These are phyloP conservation scores for Neurospora africana DNA, from an alignment of 495 filamentous ascomycete species.

Conservation along the genomic window DNA sequence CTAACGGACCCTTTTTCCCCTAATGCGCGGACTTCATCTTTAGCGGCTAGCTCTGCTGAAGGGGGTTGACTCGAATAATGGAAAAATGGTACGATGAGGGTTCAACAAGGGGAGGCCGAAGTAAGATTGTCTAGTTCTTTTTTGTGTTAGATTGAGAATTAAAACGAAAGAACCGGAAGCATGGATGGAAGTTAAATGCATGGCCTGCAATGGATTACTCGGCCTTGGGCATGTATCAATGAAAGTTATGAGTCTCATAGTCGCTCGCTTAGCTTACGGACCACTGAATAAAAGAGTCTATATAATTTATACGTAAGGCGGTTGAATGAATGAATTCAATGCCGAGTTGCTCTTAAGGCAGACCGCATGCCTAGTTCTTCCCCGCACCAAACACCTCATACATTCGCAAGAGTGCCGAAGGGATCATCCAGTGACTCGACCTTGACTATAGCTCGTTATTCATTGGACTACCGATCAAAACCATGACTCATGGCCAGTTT, in stretches of 20 bases:
- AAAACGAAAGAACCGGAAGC: not conserved
- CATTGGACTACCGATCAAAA: not conserved
- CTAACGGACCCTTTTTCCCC: conserved; percentile 9
- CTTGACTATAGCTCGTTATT: not conserved
- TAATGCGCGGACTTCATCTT: conserved; percentile 20
- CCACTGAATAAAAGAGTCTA: not conserved
- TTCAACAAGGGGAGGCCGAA: not conserved
- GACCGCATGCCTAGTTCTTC: not conserved
- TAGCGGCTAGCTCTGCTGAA: not conserved
- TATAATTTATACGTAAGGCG: not conserved
- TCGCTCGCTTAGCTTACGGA: conserved; percentile 19
- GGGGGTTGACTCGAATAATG: not conserved
- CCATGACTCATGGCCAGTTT: not conserved
- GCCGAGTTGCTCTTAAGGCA: not conserved
- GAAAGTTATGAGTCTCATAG: conserved; percentile 25
- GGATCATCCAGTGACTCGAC: not conserved
- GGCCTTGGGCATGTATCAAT: conserved; percentile 25
- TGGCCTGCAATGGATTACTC: conserved; percentile 20
- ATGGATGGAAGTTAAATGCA: conserved; percentile 17
- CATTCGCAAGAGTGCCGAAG: not conserved
- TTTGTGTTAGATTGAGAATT: conserved; percentile 10
- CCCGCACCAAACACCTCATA: not conserved
- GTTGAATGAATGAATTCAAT: not conserved
- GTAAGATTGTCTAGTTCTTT: conserved; percentile 5
- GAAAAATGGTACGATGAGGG: not conserved